Conservation (phyloP, 83 land plant genomes). For the Picea abies region DNA sequence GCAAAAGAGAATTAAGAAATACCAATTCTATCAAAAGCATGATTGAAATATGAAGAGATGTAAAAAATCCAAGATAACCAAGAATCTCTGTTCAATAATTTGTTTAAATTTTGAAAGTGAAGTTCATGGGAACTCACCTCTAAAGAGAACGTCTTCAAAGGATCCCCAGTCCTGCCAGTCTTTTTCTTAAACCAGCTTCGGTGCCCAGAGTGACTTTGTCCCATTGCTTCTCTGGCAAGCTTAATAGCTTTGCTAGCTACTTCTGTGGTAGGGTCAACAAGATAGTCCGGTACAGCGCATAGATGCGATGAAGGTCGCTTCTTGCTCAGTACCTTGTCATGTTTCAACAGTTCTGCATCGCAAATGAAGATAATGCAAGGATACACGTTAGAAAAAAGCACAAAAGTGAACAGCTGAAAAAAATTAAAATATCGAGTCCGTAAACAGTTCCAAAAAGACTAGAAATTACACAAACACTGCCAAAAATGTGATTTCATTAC, state of each 20-base stretch:
- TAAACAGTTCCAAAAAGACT: neutral
- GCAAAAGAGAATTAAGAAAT: neutral
- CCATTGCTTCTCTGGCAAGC: conserved; percentile 86
- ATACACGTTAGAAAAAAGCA: neutral
- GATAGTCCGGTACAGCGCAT: conserved; percentile 81
- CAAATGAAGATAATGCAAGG: neutral
- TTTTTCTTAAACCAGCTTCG: conserved; percentile 29
- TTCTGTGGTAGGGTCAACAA: conserved; percentile 77
- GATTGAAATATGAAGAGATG: neutral
- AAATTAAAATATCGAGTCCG: neutral
- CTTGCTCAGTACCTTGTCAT: conserved; percentile 91
- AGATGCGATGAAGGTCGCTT: conserved; percentile 75
- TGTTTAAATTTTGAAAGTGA: neutral
- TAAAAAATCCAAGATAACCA: neutral
- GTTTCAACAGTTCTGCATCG: conserved; percentile 80
- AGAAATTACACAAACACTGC: neutral
- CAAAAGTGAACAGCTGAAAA: neutral
- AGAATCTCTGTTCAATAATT: neutral
- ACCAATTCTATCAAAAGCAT: neutral
- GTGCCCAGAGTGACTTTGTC: conserved; percentile 23
- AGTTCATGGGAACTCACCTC: conserved; percentile 42
- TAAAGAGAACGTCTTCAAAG: conserved; percentile 60
- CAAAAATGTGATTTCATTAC: conserved; percentile 28
- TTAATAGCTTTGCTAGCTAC: conserved; percentile 85
- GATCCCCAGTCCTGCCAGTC: conserved; percentile 48